Conservation (phyloP, 768 basidiomycete genomes). For the Rhodotorula diobovata region DNA sequence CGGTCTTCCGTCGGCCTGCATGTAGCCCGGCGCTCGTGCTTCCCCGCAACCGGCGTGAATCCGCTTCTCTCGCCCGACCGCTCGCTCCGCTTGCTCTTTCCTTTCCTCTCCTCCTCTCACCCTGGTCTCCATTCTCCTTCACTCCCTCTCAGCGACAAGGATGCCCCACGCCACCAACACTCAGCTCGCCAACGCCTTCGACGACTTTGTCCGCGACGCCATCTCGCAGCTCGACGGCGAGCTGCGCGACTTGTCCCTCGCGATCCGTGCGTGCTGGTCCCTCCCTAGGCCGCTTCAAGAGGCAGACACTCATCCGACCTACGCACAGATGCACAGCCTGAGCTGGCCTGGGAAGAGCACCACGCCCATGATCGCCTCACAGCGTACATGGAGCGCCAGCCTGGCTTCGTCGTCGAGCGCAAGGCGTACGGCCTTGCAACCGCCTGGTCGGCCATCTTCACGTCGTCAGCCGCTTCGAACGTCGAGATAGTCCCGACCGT, state of each 20-base stretch:
- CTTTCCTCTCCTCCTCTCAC: no score
- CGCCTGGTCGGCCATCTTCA: not conserved
- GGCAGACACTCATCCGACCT: not conserved
- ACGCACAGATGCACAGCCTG: not conserved
- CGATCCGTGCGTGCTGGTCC: not conserved
- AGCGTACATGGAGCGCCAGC: not conserved
- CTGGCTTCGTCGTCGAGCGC: not conserved
- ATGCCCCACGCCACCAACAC: not conserved
- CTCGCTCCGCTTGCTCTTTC: not conserved
- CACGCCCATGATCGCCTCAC: slow-evolving; percentile 11
- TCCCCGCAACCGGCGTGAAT: no score
- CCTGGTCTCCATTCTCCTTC: not conserved
- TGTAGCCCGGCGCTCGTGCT: no score
- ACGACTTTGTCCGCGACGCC: not conserved
- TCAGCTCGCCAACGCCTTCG: not conserved
- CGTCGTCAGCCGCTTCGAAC: not conserved
- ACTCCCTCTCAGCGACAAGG: not conserved
- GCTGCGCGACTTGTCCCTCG: slow-evolving; percentile 1
- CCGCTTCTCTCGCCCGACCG: no score
- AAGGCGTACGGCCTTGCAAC: slow-evolving; percentile 1
- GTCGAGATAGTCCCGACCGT: not conserved
- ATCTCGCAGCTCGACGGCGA: not conserved
- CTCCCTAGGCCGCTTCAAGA: no score
- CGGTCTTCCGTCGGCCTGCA: no score
- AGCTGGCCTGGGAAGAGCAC: not conserved